A percentile compares a stretch with the other conserved stretches of the same genome.
phyloP scores from a whole-genome alignment of 2,329 filamentous ascomycete species.

The Fusarium verrucosum region DNA sequence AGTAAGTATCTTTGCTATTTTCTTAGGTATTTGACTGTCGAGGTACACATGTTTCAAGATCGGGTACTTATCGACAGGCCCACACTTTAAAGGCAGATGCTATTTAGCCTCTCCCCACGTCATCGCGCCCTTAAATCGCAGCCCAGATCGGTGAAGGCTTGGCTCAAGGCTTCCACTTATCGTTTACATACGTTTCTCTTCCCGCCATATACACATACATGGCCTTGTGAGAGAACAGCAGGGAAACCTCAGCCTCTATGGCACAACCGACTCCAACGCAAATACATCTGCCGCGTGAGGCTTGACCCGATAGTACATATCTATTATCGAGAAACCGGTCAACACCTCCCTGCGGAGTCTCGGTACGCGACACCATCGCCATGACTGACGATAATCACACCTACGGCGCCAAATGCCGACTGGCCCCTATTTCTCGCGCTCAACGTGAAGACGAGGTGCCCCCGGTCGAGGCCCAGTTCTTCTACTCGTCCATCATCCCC shows the following conservation, averaged over 20 bases:
- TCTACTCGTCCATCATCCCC: conserved; percentile 82
- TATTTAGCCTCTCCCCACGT: conserved; percentile 26
- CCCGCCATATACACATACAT: conserved; percentile 2
- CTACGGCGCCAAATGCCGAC: conserved; percentile 67
- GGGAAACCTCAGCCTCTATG: conserved; percentile 30
- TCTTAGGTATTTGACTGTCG: no score
- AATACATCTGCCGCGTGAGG: conserved; percentile 28
- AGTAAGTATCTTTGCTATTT: no score
- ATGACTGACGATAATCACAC: conserved; percentile 58
- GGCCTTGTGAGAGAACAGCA: conserved; percentile 8
- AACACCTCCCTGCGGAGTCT: conserved; percentile 7
- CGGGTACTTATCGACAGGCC: conserved; percentile 7
- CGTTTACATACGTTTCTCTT: background rate
- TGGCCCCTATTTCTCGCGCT: conserved; percentile 57
- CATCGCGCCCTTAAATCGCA: conserved; percentile 29
- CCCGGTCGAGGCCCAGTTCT: conserved; percentile 76
- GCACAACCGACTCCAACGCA: conserved; percentile 24
- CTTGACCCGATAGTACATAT: conserved; percentile 21
- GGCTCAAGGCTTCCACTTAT: conserved; percentile 7
- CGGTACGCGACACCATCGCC: conserved; percentile 8
- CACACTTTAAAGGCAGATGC: conserved; percentile 32
- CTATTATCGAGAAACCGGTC: conserved; percentile 6
- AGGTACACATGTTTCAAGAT: background rate
- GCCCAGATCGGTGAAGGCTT: conserved; percentile 21
- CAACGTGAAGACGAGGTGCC: conserved; percentile 61